Percentiles rank a stretch among this genome's conserved stretches.
Conservation (phyloP, 23 red algal genomes). For the Gracilaria gracilis region DNA sequence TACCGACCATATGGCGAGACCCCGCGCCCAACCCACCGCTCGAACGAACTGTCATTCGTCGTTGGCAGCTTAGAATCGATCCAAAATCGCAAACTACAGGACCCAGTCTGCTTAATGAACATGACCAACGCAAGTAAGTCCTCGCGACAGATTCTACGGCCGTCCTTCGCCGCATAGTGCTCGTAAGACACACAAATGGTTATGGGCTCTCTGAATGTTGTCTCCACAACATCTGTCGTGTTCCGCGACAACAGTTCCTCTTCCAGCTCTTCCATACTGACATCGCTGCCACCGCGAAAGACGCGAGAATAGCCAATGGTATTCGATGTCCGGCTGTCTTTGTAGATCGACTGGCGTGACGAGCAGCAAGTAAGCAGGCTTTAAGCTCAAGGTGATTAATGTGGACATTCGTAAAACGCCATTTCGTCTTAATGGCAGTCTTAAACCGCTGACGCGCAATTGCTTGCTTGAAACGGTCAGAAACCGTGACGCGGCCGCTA, state of each 20-base stretch:
- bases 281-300: not conserved
- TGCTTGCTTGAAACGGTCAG: no score
- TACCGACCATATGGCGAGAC: constrained; percentile 8
- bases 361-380: no score
- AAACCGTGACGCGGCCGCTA: no score
- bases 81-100: not conserved
- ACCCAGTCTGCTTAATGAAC: not conserved
- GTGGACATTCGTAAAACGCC: no score
- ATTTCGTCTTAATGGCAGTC: no score
- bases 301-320: constrained; percentile 2
- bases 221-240: not conserved
- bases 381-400: no score
- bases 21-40: constrained; percentile 19
- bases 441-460: no score
- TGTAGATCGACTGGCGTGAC: no score
- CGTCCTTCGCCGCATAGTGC: not conserved
- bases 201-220: not conserved
- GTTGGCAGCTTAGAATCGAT: constrained; percentile 6
- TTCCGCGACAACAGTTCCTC: not conserved
- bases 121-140: not conserved
- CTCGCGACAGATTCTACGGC: not conserved
- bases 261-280: not conserved
- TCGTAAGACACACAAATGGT: constrained; percentile 22
- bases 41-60: not conserved
- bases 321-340: no score